Evolutionary conservation across 2,329 filamentous ascomycete genomes (phyloP), one percentile per base, ranked within the genome.

Genomic region (Phyllosticta citrichinensis): DNA sequence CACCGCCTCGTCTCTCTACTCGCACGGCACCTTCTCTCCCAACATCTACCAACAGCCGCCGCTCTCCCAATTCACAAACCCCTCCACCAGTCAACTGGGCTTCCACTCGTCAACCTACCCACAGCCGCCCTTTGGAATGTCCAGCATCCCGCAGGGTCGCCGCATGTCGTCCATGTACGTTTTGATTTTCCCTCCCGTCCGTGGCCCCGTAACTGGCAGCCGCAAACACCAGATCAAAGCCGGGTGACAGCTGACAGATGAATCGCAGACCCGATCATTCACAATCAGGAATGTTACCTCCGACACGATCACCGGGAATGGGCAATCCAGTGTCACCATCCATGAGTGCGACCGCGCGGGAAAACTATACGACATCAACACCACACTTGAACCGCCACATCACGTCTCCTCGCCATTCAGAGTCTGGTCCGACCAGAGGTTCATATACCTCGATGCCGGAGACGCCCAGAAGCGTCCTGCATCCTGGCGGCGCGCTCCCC

Each of bases 1-100:
- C 65, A 78, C 76, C 67, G 73, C 76, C 62, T 80, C 79, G 30
- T 78, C 77, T 55, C 74, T 76, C 64, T 80, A 74, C 66, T 68
- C 75, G 51, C 33, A 40, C 33, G 27, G 27, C 27, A 68, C 64
- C 63, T 77, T 71, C 62, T 63, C 68, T 60, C 68, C 71, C 52
- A 73, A 70, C 64, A 63, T 70, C 57, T 76, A 74, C 65, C 63
- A 70, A 56, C 73, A 67, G 55, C 67, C 60, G 54, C 52, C 63
- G 54, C 52, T 68, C 25, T 69, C 69, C 65, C 73, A 66, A 62
- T 75, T 74, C 69, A 74, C 70, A 65, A 72, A 68, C 65, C 27
- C 27, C 6, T 67, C 68, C 63, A 12, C 20, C 9, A 63, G 71
- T 27, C 65, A 71, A 63, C 63, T 66, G 63, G 75, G 69, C 62